Conservation (phyloP, 148 eudicot species). For the Bassia scoparia region DNA sequence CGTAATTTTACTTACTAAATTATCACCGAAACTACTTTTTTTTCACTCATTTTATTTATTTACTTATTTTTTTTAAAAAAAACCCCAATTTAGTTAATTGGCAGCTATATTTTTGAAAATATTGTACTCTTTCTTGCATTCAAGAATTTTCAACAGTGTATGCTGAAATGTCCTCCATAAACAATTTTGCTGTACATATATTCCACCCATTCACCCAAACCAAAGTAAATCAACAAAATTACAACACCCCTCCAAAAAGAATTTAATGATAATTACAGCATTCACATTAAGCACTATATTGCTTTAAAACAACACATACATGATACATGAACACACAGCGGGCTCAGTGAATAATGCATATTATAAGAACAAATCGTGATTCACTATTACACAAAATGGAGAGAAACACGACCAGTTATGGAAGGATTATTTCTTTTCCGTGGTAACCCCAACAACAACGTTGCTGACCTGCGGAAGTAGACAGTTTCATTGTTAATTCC, state of each 20-base stretch:
- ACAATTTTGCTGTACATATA: not conserved
- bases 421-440: slow-evolving; percentile 38
- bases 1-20: too few species aligned
- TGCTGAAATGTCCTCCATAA: not conserved
- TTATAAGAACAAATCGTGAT: slow-evolving; percentile 8
- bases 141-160: too few species aligned
- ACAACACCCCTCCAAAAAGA: not conserved
- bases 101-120: too few species aligned
- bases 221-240: not conserved
- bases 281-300: slow-evolving; percentile 16
- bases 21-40: too few species aligned
- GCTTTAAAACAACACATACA: slow-evolving; percentile 6
- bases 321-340: slow-evolving; percentile 13
- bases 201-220: not conserved
- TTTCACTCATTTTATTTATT: too few species aligned
- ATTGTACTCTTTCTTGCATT: too few species aligned
- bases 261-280: slow-evolving; percentile 24
- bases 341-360: slow-evolving; percentile 7
- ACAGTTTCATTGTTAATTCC: slow-evolving; percentile 6
- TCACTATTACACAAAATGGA: slow-evolving; percentile 12
- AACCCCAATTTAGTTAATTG: too few species aligned
- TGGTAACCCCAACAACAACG: slow-evolving; percentile 84
- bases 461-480: slow-evolving; percentile 57
- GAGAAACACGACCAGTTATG: not conserved
- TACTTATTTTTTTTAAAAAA: too few species aligned